These are phyloP conservation scores for Cocos nucifera DNA, from an alignment of 176 grass and related monocot species.

Conservation along the genomic window DNA sequence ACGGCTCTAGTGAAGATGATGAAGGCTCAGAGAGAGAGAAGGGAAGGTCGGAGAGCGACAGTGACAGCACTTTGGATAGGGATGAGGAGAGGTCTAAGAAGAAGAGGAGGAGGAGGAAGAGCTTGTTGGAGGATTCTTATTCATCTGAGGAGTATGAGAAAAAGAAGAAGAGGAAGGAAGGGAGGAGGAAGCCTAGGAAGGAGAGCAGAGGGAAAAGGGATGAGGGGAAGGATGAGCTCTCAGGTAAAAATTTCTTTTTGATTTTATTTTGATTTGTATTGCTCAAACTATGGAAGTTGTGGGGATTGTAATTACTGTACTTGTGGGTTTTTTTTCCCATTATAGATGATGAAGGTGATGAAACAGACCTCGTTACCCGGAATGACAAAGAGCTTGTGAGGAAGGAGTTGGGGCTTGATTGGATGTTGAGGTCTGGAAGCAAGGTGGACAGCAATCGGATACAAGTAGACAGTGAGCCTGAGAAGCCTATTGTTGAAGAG, in stretches of 20 bases:
- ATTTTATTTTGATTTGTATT: not conserved
- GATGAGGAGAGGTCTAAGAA: slow-evolving; percentile 14
- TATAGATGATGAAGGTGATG: slow-evolving; percentile 23
- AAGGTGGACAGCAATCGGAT: slow-evolving; percentile 25
- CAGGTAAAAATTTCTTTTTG: slow-evolving; percentile 2
- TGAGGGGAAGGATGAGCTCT: slow-evolving; percentile 6
- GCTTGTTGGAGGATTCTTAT: slow-evolving; percentile 7
- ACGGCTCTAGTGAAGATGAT: too few relatives aligned
- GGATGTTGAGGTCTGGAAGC: slow-evolving; percentile 78
- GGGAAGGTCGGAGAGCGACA: slow-evolving; percentile 6
- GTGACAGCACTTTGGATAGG: slow-evolving; percentile 19
- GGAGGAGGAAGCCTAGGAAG: not conserved
- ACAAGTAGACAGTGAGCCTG: slow-evolving; percentile 14
- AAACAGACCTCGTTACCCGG: slow-evolving; percentile 11
- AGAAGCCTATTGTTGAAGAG: slow-evolving; percentile 42
- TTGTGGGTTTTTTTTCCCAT: slow-evolving; percentile 18
- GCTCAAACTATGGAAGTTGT: too few relatives aligned
- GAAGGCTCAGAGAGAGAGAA: too few relatives aligned
- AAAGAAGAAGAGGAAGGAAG: not conserved
- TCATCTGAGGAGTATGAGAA: slow-evolving; percentile 6
- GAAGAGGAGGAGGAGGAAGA: slow-evolving; percentile 23
- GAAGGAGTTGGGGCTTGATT: slow-evolving; percentile 88
- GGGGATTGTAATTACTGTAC: not conserved
- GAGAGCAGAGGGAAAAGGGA: slow-evolving; percentile 1
- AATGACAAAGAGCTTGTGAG: slow-evolving; percentile 47